Base-by-base conservation (phyloP, 2,329 filamentous ascomycete species). In the Colletotrichum magnum region DNA sequence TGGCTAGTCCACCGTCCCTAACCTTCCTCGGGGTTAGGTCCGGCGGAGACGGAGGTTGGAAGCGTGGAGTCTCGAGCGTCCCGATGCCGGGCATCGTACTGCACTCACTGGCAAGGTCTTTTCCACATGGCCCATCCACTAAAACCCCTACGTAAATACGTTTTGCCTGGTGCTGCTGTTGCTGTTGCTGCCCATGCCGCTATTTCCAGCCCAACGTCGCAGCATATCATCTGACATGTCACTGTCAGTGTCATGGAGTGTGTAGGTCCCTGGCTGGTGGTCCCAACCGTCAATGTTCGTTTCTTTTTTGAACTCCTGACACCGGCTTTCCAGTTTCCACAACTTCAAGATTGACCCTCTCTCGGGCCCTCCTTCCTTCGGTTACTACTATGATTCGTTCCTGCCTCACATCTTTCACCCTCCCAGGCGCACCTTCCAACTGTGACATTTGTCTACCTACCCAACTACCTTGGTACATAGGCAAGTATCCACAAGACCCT, bases 211-310 rank as follows among this genome's bases (percentile, higher is more conserved):
- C 28, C 12, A 61, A 32, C 48, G 51, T 64, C 26, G 64, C 47
- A 54, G 21, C 50, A 64, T 28, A 65, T 48, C 61, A 65, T 65
- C 43, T 65, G 54, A 45, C 66, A 65, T 65, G 50, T 56, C 62
- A 52, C 32, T 56, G 39, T 56, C 62, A 43, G 21, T 9, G 21
- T 69, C 41, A 41, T 50, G 45, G 66, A 21, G n/a, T 50, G n/a
- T 50, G 47, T 24, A 36, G 32, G 7, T 36, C 32, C 32, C 32
- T 36, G 32, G 32, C 32, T 9, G 32, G 32, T 36, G 32, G 32
- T 36, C 32, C 32, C 7, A 10, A 10, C 32, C 32, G 32, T 36
- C 10, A 43, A 54, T 24, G 7, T 50, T 41, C 16, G 45, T 66
- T 66, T 48, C 57, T 57, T 69, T 69, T 56, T 58, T 28, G 41